These are phyloP conservation scores for Ceratobasidium sp. DNA, from an alignment of 1,284 basidiomycete species.

Conservation along the genomic window DNA sequence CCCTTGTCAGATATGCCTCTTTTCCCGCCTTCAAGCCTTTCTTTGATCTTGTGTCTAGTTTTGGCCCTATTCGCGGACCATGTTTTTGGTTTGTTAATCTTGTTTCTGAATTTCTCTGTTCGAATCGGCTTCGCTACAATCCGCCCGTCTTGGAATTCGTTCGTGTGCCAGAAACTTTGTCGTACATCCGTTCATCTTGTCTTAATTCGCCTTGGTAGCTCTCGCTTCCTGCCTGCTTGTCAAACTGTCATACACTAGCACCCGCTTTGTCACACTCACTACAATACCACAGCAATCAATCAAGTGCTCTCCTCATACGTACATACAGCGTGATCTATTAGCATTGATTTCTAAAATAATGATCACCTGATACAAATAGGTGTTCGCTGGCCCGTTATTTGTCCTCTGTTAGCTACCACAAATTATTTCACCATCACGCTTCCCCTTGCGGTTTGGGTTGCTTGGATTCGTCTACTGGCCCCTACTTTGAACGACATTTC, in stretches of 20 bases:
- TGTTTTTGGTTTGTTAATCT: constrained; percentile 11
- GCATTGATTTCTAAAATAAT: not conserved
- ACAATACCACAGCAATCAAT: constrained; percentile 45
- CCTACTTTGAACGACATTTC: too few species aligned
- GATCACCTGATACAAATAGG: constrained; percentile 35
- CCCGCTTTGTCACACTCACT: constrained; percentile 11
- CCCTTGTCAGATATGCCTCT: constrained; percentile 13
- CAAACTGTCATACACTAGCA: constrained; percentile 41
- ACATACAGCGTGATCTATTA: not conserved
- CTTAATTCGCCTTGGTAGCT: constrained; percentile 21
- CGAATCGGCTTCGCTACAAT: constrained; percentile 32
- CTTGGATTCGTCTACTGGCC: too few species aligned
- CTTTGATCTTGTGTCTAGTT: constrained; percentile 11
- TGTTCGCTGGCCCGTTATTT: constrained; percentile 24
- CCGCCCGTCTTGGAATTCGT: constrained; percentile 32
- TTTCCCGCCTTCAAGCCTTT: not conserved
- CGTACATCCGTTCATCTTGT: constrained; percentile 25
- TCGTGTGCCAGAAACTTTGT: constrained; percentile 40
- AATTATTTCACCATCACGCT: too few species aligned
- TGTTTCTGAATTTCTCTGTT: constrained; percentile 40
- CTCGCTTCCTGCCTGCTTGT: constrained; percentile 22
- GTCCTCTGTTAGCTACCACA: not conserved
- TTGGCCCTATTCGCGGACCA: not conserved
- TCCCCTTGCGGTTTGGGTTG: too few species aligned
- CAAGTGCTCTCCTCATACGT: not conserved